Percentiles rank a stretch among this genome's conserved stretches.
phyloP scores from a whole-genome alignment of 257 asterid species.

The Solanum habrochaites region DNA sequence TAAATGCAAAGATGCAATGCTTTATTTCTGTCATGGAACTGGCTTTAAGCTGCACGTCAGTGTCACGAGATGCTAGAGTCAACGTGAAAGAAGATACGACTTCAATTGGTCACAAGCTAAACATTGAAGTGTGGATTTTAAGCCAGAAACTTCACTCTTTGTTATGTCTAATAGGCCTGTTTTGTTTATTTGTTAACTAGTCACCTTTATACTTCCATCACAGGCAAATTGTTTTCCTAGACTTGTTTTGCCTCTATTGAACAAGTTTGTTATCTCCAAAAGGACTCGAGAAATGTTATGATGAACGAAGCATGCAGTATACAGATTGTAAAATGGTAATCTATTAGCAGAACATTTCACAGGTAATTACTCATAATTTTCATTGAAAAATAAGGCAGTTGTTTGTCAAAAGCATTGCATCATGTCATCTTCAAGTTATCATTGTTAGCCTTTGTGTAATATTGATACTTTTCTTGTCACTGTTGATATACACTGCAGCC shows the following conservation, averaged over 20 bases:
- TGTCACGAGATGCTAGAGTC: conserved; percentile 9
- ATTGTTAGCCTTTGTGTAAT: not conserved
- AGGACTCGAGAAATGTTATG: not conserved
- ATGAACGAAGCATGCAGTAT: not conserved
- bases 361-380: not conserved
- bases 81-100: conserved; percentile 12
- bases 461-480: not conserved
- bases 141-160: not conserved
- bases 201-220: not conserved
- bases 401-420: not conserved
- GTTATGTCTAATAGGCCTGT: not conserved
- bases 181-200: not conserved
- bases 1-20: not conserved
- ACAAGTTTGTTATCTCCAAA: not conserved
- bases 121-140: not conserved
- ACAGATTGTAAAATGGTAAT: not conserved
- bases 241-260: not conserved
- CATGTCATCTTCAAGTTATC: not conserved
- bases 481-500: not conserved
- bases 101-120: not conserved
- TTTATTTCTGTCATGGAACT: conserved; percentile 6
- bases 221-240: not conserved
- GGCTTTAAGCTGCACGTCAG: conserved; percentile 17
- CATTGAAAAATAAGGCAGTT: not conserved
- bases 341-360: not conserved